A percentile compares a stretch with the other conserved stretches of the same genome.
These are phyloP conservation scores for Amoeboaphelidium occidentale DNA, from an alignment of 371 early-diverging fungal genomes.

Conservation along the genomic window DNA sequence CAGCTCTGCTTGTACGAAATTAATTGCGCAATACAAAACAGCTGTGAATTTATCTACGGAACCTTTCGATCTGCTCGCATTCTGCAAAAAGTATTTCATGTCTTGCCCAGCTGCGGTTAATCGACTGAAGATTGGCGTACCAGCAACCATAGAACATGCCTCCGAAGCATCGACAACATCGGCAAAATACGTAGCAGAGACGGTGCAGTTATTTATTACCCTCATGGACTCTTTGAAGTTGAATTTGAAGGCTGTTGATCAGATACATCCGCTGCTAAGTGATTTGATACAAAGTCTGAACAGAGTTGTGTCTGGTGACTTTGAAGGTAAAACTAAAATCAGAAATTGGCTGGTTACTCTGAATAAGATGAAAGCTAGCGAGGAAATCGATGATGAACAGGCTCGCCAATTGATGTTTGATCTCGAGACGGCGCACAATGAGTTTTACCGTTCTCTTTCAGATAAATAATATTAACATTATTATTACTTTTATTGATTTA, in stretches of 20 bases:
- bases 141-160: slow-evolving; percentile 67
- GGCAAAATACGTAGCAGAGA: slow-evolving; percentile 63
- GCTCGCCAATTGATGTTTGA: slow-evolving; percentile 79
- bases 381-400: slow-evolving; percentile 63
- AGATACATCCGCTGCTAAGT: slow-evolving; percentile 67
- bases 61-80: no score
- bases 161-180: slow-evolving; percentile 12
- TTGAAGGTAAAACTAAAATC: slow-evolving; percentile 42
- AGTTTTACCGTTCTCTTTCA: slow-evolving; percentile 27
- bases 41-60: slow-evolving; percentile 49
- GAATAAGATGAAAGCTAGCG: slow-evolving; percentile 72
- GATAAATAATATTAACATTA: not conserved
- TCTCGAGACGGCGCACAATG: slow-evolving; percentile 44
- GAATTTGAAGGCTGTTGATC: slow-evolving; percentile 63
- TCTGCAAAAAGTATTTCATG: no score
- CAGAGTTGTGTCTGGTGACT: slow-evolving; percentile 52
- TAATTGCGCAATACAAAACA: slow-evolving; percentile 78
- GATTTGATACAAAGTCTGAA: slow-evolving; percentile 72
- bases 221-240: slow-evolving; percentile 70
- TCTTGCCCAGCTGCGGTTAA: slow-evolving; percentile 55
- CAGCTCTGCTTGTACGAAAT: slow-evolving; percentile 60
- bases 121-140: slow-evolving; percentile 56
- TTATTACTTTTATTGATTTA: not conserved
- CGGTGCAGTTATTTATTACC: slow-evolving; percentile 71
- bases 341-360: slow-evolving; percentile 68